phyloP scores from a whole-genome alignment of 257 asterid genomes.

The Fraxinus excelsior region DNA sequence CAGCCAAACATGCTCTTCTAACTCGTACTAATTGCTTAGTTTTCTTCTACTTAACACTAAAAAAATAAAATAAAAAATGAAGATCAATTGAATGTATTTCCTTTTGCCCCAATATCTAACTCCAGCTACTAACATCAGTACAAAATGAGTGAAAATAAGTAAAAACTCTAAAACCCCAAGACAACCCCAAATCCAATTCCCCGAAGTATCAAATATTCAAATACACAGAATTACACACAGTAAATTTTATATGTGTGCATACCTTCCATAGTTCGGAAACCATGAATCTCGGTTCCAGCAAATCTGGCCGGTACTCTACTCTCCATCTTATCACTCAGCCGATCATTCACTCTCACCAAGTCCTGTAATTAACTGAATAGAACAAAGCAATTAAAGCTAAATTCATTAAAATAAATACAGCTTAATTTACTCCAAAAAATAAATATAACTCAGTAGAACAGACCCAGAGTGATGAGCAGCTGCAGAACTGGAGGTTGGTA shows the following conservation, averaged over 20 bases:
- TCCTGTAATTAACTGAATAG: background rate
- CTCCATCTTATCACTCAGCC: constrained; percentile 47
- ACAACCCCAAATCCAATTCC: constrained; percentile 14
- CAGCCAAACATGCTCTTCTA: background rate
- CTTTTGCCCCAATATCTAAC: background rate
- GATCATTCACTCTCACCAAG: constrained; percentile 18
- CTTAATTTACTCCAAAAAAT: background rate
- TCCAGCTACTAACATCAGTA: background rate
- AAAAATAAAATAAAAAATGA: background rate
- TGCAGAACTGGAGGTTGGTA: background rate
- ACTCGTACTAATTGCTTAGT: background rate
- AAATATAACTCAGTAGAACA: background rate
- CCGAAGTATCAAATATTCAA: constrained; percentile 21
- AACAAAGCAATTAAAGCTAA: background rate
- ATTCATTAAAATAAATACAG: background rate
- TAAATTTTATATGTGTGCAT: background rate
- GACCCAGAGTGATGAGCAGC: background rate
- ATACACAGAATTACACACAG: constrained; percentile 11
- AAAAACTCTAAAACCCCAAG: constrained; percentile 27
- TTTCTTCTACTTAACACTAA: background rate
- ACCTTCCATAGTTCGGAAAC: constrained; percentile 85
- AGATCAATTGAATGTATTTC: background rate
- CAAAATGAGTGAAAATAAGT: background rate
- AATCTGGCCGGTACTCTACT: constrained; percentile 40
- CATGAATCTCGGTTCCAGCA: constrained; percentile 81